Conservation (phyloP, 768 basidiomycete genomes). For the Aureoboletus auriporus region DNA sequence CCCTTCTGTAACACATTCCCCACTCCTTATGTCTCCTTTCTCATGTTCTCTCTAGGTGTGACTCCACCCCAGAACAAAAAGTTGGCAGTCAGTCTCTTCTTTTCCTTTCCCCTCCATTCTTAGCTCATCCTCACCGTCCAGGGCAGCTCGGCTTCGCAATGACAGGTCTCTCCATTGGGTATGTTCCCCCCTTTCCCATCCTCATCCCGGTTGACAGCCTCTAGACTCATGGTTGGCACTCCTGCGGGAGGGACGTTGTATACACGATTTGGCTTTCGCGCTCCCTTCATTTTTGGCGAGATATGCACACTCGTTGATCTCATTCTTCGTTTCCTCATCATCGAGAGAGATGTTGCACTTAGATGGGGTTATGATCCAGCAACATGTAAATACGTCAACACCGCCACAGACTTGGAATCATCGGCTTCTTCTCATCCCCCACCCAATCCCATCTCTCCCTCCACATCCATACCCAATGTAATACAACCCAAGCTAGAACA, state of each 20-base stretch:
- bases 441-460: neutral
- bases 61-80: slow-evolving; percentile 45
- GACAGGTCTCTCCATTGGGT: slow-evolving; percentile 56
- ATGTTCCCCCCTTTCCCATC: neutral
- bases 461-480: neutral
- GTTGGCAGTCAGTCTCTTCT: slow-evolving; percentile 42
- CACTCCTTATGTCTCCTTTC: neutral
- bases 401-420: slow-evolving; percentile 6
- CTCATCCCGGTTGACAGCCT: neutral
- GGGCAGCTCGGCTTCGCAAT: slow-evolving; percentile 62
- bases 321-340: slow-evolving; percentile 48
- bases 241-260: slow-evolving; percentile 57
- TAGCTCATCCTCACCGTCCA: slow-evolving; percentile 13
- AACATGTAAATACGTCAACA: slow-evolving; percentile 9
- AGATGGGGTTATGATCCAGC: slow-evolving; percentile 45
- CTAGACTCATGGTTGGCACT: slow-evolving; percentile 51
- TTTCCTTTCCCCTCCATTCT: neutral
- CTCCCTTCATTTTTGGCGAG: slow-evolving; percentile 54
- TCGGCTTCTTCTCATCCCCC: neutral
- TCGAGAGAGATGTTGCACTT: slow-evolving; percentile 51
- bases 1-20: slow-evolving; percentile 42
- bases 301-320: slow-evolving; percentile 46
- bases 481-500: neutral
- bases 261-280: slow-evolving; percentile 52
- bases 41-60: slow-evolving; percentile 42